A percentile compares a stretch with the other conserved stretches of the same genome.
Evolutionary conservation across 2,329 filamentous ascomycete species (phyloP).

Genomic region (Colletotrichum eleusines): DNA sequence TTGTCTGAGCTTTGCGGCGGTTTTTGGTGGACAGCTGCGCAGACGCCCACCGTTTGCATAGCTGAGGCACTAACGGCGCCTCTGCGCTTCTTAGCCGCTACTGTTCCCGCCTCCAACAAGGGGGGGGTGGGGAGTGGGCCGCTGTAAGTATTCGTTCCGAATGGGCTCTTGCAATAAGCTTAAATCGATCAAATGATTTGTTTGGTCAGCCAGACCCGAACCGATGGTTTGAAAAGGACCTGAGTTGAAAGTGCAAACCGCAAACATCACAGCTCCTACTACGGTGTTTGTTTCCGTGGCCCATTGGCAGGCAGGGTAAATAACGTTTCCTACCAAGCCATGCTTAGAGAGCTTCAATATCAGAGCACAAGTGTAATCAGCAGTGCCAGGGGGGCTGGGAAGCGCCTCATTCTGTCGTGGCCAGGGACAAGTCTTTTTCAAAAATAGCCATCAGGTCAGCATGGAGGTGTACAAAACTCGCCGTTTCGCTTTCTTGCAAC

Average conservation of each 20-base stretch:
- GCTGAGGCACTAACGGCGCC: constrained; percentile 3
- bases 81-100: neutral
- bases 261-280: neutral
- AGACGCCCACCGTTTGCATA: neutral
- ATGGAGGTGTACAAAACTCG: neutral
- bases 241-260: neutral
- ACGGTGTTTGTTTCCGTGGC: neutral
- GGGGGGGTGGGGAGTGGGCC: neutral
- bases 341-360: neutral
- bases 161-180: neutral
- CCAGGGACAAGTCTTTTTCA: neutral
- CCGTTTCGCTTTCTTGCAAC: neutral
- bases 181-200: neutral
- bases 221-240: neutral
- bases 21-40: neutral
- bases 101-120: no score
- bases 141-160: neutral
- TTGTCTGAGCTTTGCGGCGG: no score
- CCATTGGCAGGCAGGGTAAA: neutral
- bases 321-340: neutral
- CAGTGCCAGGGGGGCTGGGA: neutral
- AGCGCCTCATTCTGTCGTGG: neutral
- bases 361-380: neutral
- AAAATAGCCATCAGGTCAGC: neutral
- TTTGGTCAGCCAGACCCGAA: neutral